Base-by-base conservation (phyloP, 2,329 filamentous ascomycete genomes). In the Passalora sequoiae region DNA sequence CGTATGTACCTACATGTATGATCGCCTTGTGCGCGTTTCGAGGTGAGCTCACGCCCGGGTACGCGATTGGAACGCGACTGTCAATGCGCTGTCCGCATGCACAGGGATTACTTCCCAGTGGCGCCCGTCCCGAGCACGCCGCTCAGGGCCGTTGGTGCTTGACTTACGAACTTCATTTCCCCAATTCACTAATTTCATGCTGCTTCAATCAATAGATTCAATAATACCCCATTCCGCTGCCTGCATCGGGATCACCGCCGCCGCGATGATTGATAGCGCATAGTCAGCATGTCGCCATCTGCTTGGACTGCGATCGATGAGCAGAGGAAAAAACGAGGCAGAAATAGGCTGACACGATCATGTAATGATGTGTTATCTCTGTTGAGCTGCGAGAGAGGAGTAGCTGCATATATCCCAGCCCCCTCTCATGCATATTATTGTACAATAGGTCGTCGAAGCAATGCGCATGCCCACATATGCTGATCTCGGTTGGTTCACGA, bases 391-490 rank as follows among this genome's bases (percentile, higher is more conserved):
- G 12, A 27, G 24, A 37, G 33, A 20, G 8, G 33, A 20, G 33
- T 12, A 21, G 16, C 19, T 37, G 33, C 33, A 37, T 16, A 17
- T n/a, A 40, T 17, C 38, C 38, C 38, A 40, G 38, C 24, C 38
- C 28, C 21, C 24, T 19, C 24, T 28, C 25, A 40, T 40, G 38
- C 38, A 12, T 27, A 27, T 7, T 27, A 27, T n/a, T n/a, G n/a
- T n/a, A n/a, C n/a, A n/a, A n/a, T n/a, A n/a, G n/a, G n/a, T n/a
- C n/a, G n/a, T n/a, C n/a, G n/a, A n/a, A n/a, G n/a, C n/a, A n/a
- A n/a, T n/a, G n/a, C n/a, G n/a, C n/a, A n/a, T n/a, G n/a, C n/a
- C n/a, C n/a, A 25, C 29, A 24, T 12, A 17, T 31, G 39, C 28
- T 12, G 28, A 38, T 28, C 22, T 22, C 28, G 36, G 36, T 38